These are phyloP conservation scores for Trametes gibbosa DNA, from an alignment of 768 basidiomycete species.

Conservation along the genomic window DNA sequence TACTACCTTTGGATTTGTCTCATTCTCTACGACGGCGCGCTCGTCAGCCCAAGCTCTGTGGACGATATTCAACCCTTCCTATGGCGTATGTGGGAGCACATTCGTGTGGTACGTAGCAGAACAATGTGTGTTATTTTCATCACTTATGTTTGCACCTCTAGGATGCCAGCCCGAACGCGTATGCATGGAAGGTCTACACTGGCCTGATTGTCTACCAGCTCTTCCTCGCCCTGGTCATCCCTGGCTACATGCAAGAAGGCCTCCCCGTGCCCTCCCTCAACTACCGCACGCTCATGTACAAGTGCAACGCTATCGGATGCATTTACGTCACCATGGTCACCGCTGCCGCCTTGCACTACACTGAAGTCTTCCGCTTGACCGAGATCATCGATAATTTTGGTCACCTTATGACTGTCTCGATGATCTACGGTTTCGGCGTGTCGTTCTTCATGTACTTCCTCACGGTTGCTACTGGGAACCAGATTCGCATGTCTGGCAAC, in stretches of 20 bases:
- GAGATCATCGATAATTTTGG: slow-evolving; percentile 97
- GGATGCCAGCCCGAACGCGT: slow-evolving; percentile 89
- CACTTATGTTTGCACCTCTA: slow-evolving; percentile 29
- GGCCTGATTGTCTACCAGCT: slow-evolving; percentile 89
- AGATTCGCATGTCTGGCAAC: slow-evolving; percentile 93
- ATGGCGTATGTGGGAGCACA: slow-evolving; percentile 78
- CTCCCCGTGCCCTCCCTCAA: slow-evolving; percentile 93
- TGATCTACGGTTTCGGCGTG: slow-evolving; percentile 85
- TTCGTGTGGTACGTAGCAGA: slow-evolving; percentile 58
- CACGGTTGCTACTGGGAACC: slow-evolving; percentile 72
- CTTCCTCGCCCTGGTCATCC: slow-evolving; percentile 84
- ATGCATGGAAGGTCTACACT: slow-evolving; percentile 88
- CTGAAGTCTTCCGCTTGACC: slow-evolving; percentile 83
- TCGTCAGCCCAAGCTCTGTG: slow-evolving; percentile 64
- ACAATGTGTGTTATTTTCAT: background rate
- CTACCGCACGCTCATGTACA: slow-evolving; percentile 92
- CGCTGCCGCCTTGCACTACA: slow-evolving; percentile 72
- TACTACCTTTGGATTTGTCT: slow-evolving; percentile 99
- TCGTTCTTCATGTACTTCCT: slow-evolving; percentile 80
- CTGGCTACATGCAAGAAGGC: slow-evolving; percentile 91
- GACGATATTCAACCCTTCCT: slow-evolving; percentile 80
- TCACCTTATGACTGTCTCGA: slow-evolving; percentile 91
- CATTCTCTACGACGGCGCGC: slow-evolving; percentile 89
- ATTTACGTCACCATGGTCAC: slow-evolving; percentile 82
- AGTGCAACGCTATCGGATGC: slow-evolving; percentile 90